A percentile compares a stretch with the other conserved stretches of the same genome.
Evolutionary conservation across 495 filamentous ascomycete species (phyloP).

Genomic region (Lepidopterella palustris): DNA sequence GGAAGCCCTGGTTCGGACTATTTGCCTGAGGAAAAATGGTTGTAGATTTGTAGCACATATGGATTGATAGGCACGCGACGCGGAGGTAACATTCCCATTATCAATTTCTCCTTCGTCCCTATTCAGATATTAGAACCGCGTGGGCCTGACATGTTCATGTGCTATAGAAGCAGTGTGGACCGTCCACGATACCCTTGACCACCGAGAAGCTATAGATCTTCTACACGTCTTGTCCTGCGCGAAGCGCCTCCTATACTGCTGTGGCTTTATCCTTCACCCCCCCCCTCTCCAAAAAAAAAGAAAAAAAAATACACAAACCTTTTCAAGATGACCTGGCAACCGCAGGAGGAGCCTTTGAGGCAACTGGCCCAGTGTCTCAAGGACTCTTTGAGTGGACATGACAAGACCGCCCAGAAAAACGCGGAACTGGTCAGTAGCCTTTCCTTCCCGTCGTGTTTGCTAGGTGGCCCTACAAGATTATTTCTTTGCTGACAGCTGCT

Average conservation of each 20-base stretch:
- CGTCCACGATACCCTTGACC: background rate
- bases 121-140: background rate
- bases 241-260: background rate
- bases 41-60: constrained; percentile 20
- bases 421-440: constrained; percentile 57
- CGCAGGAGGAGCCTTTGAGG: constrained; percentile 73
- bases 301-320: too few species aligned
- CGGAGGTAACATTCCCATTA: constrained; percentile 22
- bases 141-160: constrained; percentile 19
- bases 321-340: constrained; percentile 82
- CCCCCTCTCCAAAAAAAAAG: background rate
- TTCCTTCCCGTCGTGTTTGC: background rate
- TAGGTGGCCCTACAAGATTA: background rate
- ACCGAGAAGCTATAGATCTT: background rate
- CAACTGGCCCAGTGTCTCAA: constrained; percentile 83
- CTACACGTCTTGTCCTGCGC: background rate
- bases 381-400: constrained; percentile 82
- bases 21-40: constrained; percentile 16
- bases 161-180: constrained; percentile 8
- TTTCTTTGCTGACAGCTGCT: constrained; percentile 24
- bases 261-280: background rate
- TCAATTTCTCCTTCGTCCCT: constrained; percentile 12
- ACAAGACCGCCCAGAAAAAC: constrained; percentile 72
- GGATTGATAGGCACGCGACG: constrained; percentile 17
- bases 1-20: constrained; percentile 1